Base-by-base conservation (phyloP, 805 yeast genomes). In the Jamesozyma spencerorum region DNA sequence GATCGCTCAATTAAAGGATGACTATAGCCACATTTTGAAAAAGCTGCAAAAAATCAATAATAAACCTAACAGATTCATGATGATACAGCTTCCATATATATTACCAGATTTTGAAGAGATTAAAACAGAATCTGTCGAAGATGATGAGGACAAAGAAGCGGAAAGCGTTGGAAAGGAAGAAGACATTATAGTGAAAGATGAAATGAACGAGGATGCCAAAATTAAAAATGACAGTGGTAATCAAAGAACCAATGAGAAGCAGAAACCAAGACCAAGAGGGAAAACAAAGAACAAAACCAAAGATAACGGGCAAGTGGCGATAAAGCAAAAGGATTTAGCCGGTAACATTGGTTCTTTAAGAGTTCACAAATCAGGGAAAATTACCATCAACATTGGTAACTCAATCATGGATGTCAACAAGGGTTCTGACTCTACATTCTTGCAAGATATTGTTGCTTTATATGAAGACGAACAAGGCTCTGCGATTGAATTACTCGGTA, bases 301-400 rank as follows among this genome's bases (percentile, higher is more conserved):
- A 39, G 43, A 13, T 34, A 36, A 12, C 37, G 39, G 34, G 43
- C 41, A 19, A 46, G 48, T 20, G 41, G 44, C 27, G 35, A 37
- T 39, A 4, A 38, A 43, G 29, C 46, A 39, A 13, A 44, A 43
- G 27, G 40, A 48, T 7, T 44, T 49, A 40, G 18, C 64, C 31
- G 96, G 96, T 1, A 68, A 68, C 40, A 69, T 86, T 30, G 97
- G 97, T 5, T 69, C 73, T 8, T 54, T 90, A 27, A 74, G 90
- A 41, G 68, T 80, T 35, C 96, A 88, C 58, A 75, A 79, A 53
- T 85, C 95, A 1, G 97, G 97, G 3, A 84, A 75, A 55, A 59
- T 86, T 17, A 71, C 94, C 3, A 72, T 88, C 59, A 72, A 76
- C 44, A 64, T 90, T 30, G 95, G 95, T 12, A 74, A 77, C 38